A percentile compares a stretch with the other conserved stretches of the same genome.
phyloP scores from a whole-genome alignment of 805 yeast species.

The Teunomyces gatunensis region DNA sequence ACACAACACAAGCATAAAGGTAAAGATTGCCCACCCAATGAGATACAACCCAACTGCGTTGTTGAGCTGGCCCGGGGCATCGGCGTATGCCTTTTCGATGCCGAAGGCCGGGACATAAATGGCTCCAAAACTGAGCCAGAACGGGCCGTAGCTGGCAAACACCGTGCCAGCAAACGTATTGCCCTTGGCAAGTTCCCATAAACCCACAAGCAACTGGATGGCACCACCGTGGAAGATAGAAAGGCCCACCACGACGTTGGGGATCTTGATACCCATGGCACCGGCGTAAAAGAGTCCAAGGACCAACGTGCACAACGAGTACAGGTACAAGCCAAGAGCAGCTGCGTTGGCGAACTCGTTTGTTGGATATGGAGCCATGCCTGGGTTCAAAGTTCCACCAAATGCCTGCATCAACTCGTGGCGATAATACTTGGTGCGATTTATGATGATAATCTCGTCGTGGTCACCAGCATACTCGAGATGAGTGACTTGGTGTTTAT shows the following conservation, averaged over 20 bases:
- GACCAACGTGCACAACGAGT: constrained; percentile 45
- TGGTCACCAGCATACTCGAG: constrained; percentile 30
- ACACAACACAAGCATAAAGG: constrained; percentile 54
- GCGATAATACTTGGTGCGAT: constrained; percentile 43
- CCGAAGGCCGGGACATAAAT: constrained; percentile 56
- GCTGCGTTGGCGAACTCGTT: constrained; percentile 53
- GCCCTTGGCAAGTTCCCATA: constrained; percentile 49
- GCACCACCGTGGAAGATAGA: constrained; percentile 50
- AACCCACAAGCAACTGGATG: constrained; percentile 49
- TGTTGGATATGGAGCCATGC: constrained; percentile 44
- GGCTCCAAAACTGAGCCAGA: constrained; percentile 51
- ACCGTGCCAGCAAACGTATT: constrained; percentile 58
- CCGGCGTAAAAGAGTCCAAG: constrained; percentile 46
- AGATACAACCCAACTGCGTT: constrained; percentile 59
- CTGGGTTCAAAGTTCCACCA: constrained; percentile 54
- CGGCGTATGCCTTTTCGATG: constrained; percentile 45
- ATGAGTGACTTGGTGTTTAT: constrained; percentile 3
- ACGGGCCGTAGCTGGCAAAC: constrained; percentile 52
- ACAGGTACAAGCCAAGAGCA: constrained; percentile 53
- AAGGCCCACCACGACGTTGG: constrained; percentile 46
- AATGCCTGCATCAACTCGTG: constrained; percentile 61
- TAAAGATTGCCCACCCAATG: constrained; percentile 63
- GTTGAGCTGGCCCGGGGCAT: constrained; percentile 37
- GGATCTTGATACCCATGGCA: constrained; percentile 43
- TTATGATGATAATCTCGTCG: constrained; percentile 40